phyloP scores from a whole-genome alignment of 176 grass and related monocot genomes.

The Triticum dicoccoides region DNA sequence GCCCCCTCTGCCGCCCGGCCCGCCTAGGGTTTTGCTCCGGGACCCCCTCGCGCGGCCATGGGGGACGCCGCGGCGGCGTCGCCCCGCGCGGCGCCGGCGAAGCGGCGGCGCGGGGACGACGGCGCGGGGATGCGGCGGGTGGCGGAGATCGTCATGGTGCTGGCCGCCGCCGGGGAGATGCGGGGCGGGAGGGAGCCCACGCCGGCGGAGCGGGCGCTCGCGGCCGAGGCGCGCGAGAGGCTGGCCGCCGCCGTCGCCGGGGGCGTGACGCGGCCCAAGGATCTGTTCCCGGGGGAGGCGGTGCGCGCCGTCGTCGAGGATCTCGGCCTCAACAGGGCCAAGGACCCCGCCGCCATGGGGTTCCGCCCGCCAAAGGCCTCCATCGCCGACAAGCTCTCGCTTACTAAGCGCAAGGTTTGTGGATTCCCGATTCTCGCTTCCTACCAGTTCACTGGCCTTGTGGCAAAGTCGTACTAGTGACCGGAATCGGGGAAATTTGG shows the following conservation, averaged over 20 bases:
- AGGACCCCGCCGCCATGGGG: constrained; percentile 61
- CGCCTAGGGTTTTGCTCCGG: constrained; percentile 37
- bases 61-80: constrained; percentile 35
- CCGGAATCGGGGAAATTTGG: not conserved
- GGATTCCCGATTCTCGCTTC: not conserved
- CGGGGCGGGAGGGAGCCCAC: constrained; percentile 75
- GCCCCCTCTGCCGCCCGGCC: not conserved
- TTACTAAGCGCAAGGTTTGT: constrained; percentile 92
- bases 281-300: constrained; percentile 87
- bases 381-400: constrained; percentile 80
- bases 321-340: constrained; percentile 82
- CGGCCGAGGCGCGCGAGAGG: constrained; percentile 71
- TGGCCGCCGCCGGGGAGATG: constrained; percentile 74
- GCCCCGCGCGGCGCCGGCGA: constrained; percentile 25
- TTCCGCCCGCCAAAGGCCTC: constrained; percentile 76
- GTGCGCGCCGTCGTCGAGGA: constrained; percentile 86
- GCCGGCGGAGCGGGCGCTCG: constrained; percentile 74
- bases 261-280: constrained; percentile 61
- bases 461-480: not conserved
- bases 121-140: constrained; percentile 66
- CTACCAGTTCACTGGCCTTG: not conserved
- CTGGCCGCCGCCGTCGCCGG: constrained; percentile 52
- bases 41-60: constrained; percentile 14
- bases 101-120: constrained; percentile 41
- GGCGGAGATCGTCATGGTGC: constrained; percentile 94